Percentiles rank a stretch among this genome's conserved stretches.
These are phyloP conservation scores for Cucurbita moschata DNA, from an alignment of 306 rosid species.

Conservation along the genomic window DNA sequence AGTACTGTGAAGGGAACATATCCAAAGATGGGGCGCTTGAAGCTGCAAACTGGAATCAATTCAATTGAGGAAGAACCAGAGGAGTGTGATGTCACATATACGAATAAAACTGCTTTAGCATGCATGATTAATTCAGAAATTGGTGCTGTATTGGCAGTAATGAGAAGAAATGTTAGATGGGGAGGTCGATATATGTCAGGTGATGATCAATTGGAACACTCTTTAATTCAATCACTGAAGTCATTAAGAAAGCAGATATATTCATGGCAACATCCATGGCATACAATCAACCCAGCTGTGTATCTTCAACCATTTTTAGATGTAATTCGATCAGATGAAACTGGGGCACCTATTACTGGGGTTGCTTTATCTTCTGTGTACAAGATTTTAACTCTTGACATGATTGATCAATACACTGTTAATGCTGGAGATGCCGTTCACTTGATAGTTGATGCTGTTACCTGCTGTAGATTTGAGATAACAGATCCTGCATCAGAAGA, in stretches of 20 bases:
- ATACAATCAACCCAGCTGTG: conserved; percentile 61
- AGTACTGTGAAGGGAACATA: background rate
- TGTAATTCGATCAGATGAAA: conserved; percentile 88
- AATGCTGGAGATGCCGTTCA: conserved; percentile 88
- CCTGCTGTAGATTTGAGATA: conserved; percentile 95
- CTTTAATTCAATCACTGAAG: conserved; percentile 78
- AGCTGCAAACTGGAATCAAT: conserved; percentile 18
- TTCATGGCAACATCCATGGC: conserved; percentile 91
- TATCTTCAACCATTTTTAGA: conserved; percentile 96
- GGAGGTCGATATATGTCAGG: conserved; percentile 79
- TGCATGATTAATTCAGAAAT: conserved; percentile 94
- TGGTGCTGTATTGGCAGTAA: conserved; percentile 86
- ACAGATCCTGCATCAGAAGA: conserved; percentile 91
- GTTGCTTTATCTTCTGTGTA: conserved; percentile 86
- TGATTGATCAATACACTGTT: conserved; percentile 72
- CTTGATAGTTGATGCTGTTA: conserved; percentile 89
- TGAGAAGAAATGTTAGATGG: conserved; percentile 97
- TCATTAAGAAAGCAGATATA: conserved; percentile 67
- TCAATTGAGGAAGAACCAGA: conserved; percentile 85
- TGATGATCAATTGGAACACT: conserved; percentile 95
- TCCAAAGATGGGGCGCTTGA: conserved; percentile 7
- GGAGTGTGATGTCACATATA: conserved; percentile 44
- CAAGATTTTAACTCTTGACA: conserved; percentile 81
- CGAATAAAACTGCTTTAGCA: conserved; percentile 51
- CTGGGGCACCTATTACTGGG: conserved; percentile 89